Base-by-base conservation (phyloP, 495 filamentous ascomycete genomes). In the Penicillium mononematosum region DNA sequence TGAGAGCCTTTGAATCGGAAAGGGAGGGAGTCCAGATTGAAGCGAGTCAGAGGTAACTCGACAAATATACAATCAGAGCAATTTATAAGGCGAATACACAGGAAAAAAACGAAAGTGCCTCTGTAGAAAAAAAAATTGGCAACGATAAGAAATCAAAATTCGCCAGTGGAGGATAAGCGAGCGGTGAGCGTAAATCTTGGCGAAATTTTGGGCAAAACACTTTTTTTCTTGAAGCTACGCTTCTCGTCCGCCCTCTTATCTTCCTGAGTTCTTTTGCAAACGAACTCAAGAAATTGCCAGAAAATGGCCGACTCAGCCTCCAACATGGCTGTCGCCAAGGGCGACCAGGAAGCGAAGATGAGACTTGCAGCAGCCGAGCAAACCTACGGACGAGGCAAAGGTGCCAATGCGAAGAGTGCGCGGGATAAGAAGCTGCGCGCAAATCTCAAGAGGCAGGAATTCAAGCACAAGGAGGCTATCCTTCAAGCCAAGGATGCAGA, bases 401-500 rank as follows among this genome's bases (percentile, higher is more conserved):
- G 81, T 38, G 86, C 93, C 55, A 59, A 70, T 2, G 71, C 75
- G n/a, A 76, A 80, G 52, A 74, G 58, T 12, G 69, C 86, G 36
- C 87, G 82, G 60, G 92, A 98, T 78, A 96, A 90, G 79, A 98
- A 97, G 66, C 77, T 97, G 34, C 85, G 91, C 34, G 82, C 84
- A 4, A 96, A 89, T 63, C 77, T 98, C 5, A 85, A 83, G 59
- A 77, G 77, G 14, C 79, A 96, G 46, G 94, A 98, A 65, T 75
- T 73, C 46, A 92, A 90, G 68, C 92, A 92, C 72, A 84, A 92
- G 70, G 81, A 86, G 64, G 92, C 92, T 2, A 74, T 87, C 0
- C 70, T 94, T 9, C 85, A 86, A 68, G 90, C 93, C 5, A 91
- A 92, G 68, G 92, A 98, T 84, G 91, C 92, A 6, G 95, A 98